Percentiles rank a stretch among this genome's conserved stretches.
phyloP scores from a whole-genome alignment of 2,329 filamentous ascomycete genomes.

The Beauveria sp. region DNA sequence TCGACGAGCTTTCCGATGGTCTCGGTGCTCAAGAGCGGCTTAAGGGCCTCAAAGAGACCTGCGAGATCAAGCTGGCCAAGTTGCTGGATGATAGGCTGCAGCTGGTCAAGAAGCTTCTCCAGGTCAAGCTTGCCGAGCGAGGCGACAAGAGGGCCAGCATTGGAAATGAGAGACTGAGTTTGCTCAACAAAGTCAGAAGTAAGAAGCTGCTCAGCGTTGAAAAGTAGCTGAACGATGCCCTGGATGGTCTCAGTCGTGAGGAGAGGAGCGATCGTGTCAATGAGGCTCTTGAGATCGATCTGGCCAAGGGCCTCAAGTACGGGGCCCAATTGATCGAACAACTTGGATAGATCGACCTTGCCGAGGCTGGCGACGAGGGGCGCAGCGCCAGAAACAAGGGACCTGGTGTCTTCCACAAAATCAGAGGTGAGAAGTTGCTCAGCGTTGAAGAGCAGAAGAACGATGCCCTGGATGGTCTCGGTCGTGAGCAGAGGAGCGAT shows the following conservation, averaged over 20 bases:
- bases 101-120: conserved; percentile 17
- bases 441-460: conserved; percentile 14
- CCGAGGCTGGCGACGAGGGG: conserved; percentile 9
- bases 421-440: conserved; percentile 12
- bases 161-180: conserved; percentile 14
- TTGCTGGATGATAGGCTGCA: conserved; percentile 21
- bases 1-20: conserved; percentile 3
- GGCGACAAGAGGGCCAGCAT: conserved; percentile 11
- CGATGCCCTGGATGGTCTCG: conserved; percentile 14
- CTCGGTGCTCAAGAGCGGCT: conserved; percentile 9
- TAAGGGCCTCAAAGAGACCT: conserved; percentile 13
- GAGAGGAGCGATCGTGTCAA: conserved; percentile 14
- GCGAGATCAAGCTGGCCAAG: conserved; percentile 14
- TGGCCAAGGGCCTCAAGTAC: conserved; percentile 18
- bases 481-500: conserved; percentile 11
- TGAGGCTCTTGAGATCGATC: conserved; percentile 14
- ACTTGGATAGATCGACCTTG: conserved; percentile 11
- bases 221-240: conserved; percentile 13
- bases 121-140: conserved; percentile 11
- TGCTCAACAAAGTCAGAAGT: conserved; percentile 11
- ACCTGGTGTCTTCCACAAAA: conserved; percentile 14
- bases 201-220: conserved; percentile 13
- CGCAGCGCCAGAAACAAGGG: conserved; percentile 9
- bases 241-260: conserved; percentile 12
- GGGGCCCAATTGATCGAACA: conserved; percentile 21